Conservation (phyloP, 441 rosid species). For the Sinapis alba region DNA sequence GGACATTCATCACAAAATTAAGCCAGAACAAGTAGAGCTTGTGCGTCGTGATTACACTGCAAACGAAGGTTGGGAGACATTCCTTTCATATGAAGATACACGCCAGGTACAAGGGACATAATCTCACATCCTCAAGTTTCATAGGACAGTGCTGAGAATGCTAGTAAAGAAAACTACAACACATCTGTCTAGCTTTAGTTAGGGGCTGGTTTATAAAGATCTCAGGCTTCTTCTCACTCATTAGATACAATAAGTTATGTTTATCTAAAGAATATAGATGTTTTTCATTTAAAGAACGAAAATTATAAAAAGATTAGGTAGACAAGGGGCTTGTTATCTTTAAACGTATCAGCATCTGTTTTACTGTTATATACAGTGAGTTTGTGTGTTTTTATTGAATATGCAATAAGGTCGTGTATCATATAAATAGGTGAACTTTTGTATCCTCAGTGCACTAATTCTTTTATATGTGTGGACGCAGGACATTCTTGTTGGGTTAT, state of each 20-base stretch:
- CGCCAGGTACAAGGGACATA: conserved; percentile 62
- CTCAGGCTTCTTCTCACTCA: background rate
- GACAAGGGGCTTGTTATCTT: background rate
- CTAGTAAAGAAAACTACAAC: background rate
- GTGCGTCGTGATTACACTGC: conserved; percentile 99
- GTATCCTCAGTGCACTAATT: background rate
- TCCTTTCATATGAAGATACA: conserved; percentile 94
- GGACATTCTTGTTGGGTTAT: conserved; percentile 97
- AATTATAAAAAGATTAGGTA: background rate
- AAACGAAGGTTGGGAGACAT: conserved; percentile 99
- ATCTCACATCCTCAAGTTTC: conserved; percentile 23
- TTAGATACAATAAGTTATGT: background rate
- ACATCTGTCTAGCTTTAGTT: background rate
- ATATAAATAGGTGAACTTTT: background rate
- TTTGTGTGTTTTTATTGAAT: background rate
- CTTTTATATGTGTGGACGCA: conserved; percentile 37
- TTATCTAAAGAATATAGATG: conserved; percentile 9
- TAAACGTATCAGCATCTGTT: conserved; percentile 4
- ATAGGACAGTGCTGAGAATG: background rate
- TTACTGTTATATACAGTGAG: background rate
- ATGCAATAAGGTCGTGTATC: background rate
- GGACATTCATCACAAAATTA: conserved; percentile 97
- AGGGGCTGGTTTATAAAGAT: background rate
- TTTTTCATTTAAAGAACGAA: background rate
- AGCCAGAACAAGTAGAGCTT: conserved; percentile 96